Evolutionary conservation across 2,329 filamentous ascomycete genomes (phyloP).

Genomic region (Apiospora pterosperma): DNA sequence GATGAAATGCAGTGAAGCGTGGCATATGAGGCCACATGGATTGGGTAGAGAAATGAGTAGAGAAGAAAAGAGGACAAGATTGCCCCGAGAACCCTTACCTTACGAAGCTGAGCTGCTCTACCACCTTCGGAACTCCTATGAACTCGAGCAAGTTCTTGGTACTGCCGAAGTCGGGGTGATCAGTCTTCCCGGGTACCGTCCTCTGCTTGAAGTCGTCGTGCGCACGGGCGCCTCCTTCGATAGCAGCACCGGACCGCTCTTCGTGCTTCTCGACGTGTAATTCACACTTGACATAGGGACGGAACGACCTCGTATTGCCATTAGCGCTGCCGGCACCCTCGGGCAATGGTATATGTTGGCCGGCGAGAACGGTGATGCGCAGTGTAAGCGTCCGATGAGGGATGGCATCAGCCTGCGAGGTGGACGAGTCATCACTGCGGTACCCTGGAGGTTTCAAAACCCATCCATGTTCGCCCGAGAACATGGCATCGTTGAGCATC

Average conservation of each 20-base stretch:
- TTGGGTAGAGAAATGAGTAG: slow-evolving; percentile 7
- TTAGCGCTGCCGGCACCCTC: slow-evolving; percentile 42
- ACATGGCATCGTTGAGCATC: slow-evolving; percentile 98
- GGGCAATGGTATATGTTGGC: slow-evolving; percentile 67
- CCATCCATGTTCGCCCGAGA: slow-evolving; percentile 81
- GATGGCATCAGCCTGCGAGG: slow-evolving; percentile 42
- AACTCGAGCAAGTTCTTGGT: slow-evolving; percentile 56
- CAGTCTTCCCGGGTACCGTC: slow-evolving; percentile 52
- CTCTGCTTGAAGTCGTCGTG: slow-evolving; percentile 59
- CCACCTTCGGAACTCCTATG: slow-evolving; percentile 51
- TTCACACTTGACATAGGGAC: slow-evolving; percentile 75
- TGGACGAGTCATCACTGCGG: slow-evolving; percentile 43
- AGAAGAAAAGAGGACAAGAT: slow-evolving; percentile 12
- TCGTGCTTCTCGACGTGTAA: slow-evolving; percentile 70
- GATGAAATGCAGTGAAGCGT: slow-evolving; percentile 13
- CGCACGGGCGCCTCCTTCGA: slow-evolving; percentile 41
- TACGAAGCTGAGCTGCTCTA: slow-evolving; percentile 70
- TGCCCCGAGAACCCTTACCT: too few relatives aligned
- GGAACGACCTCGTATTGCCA: slow-evolving; percentile 52
- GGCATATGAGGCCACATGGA: slow-evolving; percentile 9
- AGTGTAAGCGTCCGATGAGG: slow-evolving; percentile 59
- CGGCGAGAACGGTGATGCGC: slow-evolving; percentile 70
- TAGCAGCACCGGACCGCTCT: slow-evolving; percentile 26
- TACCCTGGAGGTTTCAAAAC: slow-evolving; percentile 79
- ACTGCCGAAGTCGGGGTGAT: slow-evolving; percentile 61